phyloP scores from a whole-genome alignment of 331 rosid species.

The Acacia concinna region DNA sequence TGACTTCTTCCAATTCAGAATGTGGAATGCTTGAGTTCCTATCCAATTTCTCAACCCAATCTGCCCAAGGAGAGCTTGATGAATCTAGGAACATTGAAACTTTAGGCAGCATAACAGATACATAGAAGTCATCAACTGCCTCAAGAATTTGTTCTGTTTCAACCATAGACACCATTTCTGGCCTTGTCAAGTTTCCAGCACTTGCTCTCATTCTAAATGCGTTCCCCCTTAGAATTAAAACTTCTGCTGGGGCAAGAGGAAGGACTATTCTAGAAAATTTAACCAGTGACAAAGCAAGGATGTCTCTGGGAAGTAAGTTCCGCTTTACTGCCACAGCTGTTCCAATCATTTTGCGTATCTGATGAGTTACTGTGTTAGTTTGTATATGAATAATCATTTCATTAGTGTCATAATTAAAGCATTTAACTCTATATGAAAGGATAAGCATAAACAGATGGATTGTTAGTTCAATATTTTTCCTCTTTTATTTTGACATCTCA shows the following conservation, averaged over 20 bases:
- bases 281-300: conserved; percentile 56
- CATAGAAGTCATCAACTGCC: conserved; percentile 69
- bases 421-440: conserved; percentile 1
- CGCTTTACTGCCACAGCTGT: conserved; percentile 84
- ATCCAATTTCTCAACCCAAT: conserved; percentile 83
- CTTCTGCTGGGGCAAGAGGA: conserved; percentile 86
- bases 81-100: conserved; percentile 70
- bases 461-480: background rate
- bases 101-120: conserved; percentile 64
- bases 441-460: background rate
- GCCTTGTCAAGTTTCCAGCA: conserved; percentile 57
- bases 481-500: background rate
- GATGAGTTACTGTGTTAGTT: conserved; percentile 31
- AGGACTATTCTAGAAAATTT: conserved; percentile 71
- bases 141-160: conserved; percentile 67
- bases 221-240: conserved; percentile 70
- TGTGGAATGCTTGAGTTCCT: conserved; percentile 62
- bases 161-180: conserved; percentile 67
- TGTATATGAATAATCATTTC: conserved; percentile 2
- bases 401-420: conserved; percentile 7
- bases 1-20: conserved; percentile 61
- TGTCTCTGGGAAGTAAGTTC: conserved; percentile 70
- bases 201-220: conserved; percentile 52
- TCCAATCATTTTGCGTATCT: conserved; percentile 92
- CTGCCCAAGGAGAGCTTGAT: conserved; percentile 63